phyloP scores from a whole-genome alignment of 192 early-diverging fungal species.

The Backusella circina region DNA sequence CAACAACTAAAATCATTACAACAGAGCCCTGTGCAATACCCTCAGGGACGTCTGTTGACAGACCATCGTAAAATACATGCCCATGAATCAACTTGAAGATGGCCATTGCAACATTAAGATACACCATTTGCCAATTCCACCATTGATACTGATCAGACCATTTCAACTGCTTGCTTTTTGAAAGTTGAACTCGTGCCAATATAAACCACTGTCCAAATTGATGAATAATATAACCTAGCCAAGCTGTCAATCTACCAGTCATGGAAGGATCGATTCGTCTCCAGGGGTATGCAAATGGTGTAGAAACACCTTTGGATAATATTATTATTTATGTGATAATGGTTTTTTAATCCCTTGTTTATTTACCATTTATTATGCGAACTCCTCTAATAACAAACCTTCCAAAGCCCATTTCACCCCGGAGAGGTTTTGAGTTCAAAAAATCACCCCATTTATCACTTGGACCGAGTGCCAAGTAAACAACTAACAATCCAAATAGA shows the following conservation, averaged over 20 bases:
- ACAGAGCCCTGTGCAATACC: slow-evolving; percentile 27
- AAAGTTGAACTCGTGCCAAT: slow-evolving; percentile 9
- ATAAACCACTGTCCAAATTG: slow-evolving; percentile 29
- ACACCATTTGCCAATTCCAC: slow-evolving; percentile 33
- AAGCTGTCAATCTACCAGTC: slow-evolving; percentile 8
- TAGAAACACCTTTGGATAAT: background rate
- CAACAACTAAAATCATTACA: slow-evolving; percentile 24
- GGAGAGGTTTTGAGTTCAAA: slow-evolving; percentile 16
- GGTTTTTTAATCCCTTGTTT: no score
- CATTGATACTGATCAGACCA: slow-evolving; percentile 17
- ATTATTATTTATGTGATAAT: background rate
- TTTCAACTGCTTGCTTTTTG: slow-evolving; percentile 15
- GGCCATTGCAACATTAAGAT: slow-evolving; percentile 25
- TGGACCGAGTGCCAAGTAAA: background rate
- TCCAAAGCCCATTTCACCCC: slow-evolving; percentile 29
- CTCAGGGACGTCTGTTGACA: slow-evolving; percentile 32
- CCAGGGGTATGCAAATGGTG: slow-evolving; percentile 32
- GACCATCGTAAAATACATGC: slow-evolving; percentile 26
- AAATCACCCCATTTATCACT: slow-evolving; percentile 9
- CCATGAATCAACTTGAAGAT: slow-evolving; percentile 25
- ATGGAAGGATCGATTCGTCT: slow-evolving; percentile 1
- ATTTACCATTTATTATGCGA: slow-evolving; percentile 12
- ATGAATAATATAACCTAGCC: slow-evolving; percentile 23
- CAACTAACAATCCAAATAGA: slow-evolving; percentile 4
- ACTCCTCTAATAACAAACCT: slow-evolving; percentile 24